These are phyloP conservation scores for Carpinus viminea DNA, from an alignment of 306 rosid species.

Conservation along the genomic window DNA sequence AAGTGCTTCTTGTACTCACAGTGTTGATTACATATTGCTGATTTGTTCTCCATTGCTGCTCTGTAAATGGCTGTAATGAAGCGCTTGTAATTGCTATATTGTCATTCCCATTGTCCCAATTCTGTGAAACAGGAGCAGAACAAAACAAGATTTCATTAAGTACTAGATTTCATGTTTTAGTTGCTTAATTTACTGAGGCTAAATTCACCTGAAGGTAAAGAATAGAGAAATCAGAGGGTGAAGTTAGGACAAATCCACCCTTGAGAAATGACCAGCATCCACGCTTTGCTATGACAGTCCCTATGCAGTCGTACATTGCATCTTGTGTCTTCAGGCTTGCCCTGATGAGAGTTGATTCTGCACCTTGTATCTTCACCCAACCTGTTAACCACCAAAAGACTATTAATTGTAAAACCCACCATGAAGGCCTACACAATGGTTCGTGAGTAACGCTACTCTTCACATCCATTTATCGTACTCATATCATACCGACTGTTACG, in stretches of 20 bases:
- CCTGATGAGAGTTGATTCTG: conserved; percentile 50
- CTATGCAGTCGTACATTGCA: conserved; percentile 52
- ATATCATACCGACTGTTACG: too few relatives aligned
- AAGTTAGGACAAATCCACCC: conserved; percentile 73
- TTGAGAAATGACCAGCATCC: conserved; percentile 97
- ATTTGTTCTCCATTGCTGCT: conserved; percentile 64
- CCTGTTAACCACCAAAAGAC: conserved; percentile 31
- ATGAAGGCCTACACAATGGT: neutral
- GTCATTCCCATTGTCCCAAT: conserved; percentile 37
- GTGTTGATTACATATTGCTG: conserved; percentile 69
- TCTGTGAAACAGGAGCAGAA: conserved; percentile 33
- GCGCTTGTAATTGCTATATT: conserved; percentile 50
- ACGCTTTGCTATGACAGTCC: conserved; percentile 65
- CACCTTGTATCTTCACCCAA: conserved; percentile 65
- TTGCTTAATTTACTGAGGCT: neutral
- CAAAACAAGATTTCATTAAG: neutral
- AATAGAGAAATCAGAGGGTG: conserved; percentile 43
- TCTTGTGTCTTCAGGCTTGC: conserved; percentile 56
- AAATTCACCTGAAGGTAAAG: conserved; percentile 59
- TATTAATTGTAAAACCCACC: neutral
- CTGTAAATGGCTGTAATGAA: conserved; percentile 77
- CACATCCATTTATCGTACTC: too few relatives aligned
- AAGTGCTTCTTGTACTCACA: conserved; percentile 35
- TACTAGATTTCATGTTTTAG: neutral
- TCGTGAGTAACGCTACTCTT: neutral